Percentiles rank a stretch among this genome's conserved stretches.
Evolutionary conservation across 2,329 filamentous ascomycete species (phyloP).

Genomic region (Lasiodiplodia sp.): DNA sequence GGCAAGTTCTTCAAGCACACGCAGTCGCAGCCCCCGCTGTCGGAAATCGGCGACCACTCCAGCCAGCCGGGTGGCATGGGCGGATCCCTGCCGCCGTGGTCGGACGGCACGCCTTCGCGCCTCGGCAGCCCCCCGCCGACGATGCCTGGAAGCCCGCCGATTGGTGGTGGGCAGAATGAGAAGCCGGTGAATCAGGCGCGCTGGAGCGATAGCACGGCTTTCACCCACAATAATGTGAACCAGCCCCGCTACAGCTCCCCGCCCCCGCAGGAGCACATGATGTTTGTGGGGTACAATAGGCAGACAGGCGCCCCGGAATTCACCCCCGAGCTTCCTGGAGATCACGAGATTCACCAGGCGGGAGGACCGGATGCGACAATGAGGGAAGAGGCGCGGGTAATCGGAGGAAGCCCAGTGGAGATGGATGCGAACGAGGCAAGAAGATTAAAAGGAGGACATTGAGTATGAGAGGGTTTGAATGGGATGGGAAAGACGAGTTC

Average conservation of each 20-base stretch:
- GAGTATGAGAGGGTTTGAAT: neutral
- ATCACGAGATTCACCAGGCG: slow-evolving; percentile 18
- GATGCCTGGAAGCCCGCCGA: neutral
- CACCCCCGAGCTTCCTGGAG: slow-evolving; percentile 26
- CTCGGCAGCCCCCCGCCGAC: slow-evolving; percentile 19
- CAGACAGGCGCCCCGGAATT: slow-evolving; percentile 32
- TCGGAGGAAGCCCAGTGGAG: slow-evolving; percentile 3
- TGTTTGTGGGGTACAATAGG: slow-evolving; percentile 32
- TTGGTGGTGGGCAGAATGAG: neutral
- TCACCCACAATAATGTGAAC: neutral
- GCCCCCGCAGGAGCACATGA: slow-evolving; percentile 17
- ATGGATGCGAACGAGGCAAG: slow-evolving; percentile 7
- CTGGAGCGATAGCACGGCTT: slow-evolving; percentile 28
- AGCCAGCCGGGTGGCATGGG: neutral
- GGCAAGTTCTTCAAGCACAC: slow-evolving; percentile 31
- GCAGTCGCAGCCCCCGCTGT: slow-evolving; percentile 8
- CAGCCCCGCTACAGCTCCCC: neutral
- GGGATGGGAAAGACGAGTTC: neutral
- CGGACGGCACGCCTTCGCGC: slow-evolving; percentile 16
- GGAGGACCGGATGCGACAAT: neutral
- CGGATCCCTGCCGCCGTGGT: slow-evolving; percentile 4
- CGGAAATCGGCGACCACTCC: slow-evolving; percentile 6
- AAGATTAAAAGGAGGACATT: neutral
- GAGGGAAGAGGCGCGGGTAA: neutral
- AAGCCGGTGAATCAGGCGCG: slow-evolving; percentile 11